phyloP scores from a whole-genome alignment of 139 green algal species.

The Edaphochlamys debaryana region DNA sequence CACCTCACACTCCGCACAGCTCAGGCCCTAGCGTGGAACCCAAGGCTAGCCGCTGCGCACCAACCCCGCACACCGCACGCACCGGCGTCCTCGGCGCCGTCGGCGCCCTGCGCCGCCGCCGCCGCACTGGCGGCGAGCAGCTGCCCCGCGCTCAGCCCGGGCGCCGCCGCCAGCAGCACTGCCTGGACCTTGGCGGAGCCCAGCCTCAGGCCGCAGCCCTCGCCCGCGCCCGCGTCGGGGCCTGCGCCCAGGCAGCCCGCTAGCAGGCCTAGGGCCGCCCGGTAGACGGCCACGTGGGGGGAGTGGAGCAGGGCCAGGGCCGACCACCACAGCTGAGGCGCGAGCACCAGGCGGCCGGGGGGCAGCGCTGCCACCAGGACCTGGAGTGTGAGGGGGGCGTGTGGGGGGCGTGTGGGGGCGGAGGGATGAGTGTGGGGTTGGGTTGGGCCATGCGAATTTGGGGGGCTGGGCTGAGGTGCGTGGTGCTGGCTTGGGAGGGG shows the following conservation, averaged over 20 bases:
- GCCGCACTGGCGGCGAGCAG: conserved; percentile 11
- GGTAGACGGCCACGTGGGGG: conserved; percentile 80
- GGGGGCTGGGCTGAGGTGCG: no score
- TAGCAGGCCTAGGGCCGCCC: conserved; percentile 72
- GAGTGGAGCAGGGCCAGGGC: conserved; percentile 79
- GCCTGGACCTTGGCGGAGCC: conserved; percentile 70
- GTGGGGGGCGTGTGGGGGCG: no score
- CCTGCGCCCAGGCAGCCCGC: conserved; percentile 21
- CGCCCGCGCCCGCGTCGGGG: not conserved
- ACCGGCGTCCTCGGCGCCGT: not conserved
- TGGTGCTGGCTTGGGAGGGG: no score
- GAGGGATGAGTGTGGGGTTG: no score
- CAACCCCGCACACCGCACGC: not conserved
- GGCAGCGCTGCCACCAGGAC: conserved; percentile 68
- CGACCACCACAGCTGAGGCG: conserved; percentile 85
- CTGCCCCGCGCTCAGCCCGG: conserved; percentile 26
- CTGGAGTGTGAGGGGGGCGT: no score
- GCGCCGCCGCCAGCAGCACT: conserved; percentile 79
- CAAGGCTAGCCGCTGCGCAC: not conserved
- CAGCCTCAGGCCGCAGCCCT: conserved; percentile 59
- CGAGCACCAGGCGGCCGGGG: conserved; percentile 79
- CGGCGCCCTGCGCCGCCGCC: not conserved
- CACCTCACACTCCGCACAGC: not conserved
- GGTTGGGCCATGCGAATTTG: no score
- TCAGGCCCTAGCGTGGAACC: no score